Evolutionary conservation across 768 basidiomycete species (phyloP).

Genomic region (Tulasnella sp.): DNA sequence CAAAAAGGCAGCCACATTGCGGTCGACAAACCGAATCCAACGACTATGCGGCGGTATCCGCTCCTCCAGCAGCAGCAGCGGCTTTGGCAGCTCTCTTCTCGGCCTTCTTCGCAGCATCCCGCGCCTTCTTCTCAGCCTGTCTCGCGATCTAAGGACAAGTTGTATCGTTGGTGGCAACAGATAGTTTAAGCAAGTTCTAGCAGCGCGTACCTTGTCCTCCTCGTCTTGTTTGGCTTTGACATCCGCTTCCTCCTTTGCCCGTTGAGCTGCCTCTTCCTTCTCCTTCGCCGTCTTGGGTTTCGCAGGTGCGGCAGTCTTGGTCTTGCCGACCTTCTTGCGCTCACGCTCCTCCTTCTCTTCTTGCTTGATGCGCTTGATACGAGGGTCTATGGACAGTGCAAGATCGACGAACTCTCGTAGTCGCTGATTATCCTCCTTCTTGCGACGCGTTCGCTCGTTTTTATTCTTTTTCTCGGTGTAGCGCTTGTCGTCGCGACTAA

Average conservation of each 20-base stretch:
- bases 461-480: conserved; percentile 99
- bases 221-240: conserved; percentile 63
- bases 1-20: too few relatives aligned
- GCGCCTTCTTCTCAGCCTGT: not conserved
- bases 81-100: conserved; percentile 2
- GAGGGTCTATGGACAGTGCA: conserved; percentile 71
- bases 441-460: conserved; percentile 84
- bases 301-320: conserved; percentile 26
- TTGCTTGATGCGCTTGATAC: conserved; percentile 94
- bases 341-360: conserved; percentile 91
- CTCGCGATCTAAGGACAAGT: not conserved
- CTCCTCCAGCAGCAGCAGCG: not conserved
- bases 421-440: conserved; percentile 94
- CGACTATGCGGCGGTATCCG: not conserved
- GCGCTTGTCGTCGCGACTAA: conserved; percentile 92
- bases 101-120: conserved; percentile 1
- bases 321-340: conserved; percentile 62
- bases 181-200: not conserved
- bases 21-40: too few relatives aligned
- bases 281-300: conserved; percentile 41
- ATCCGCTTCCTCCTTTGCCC: conserved; percentile 26
- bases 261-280: conserved; percentile 56
- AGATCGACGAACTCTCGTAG: conserved; percentile 79
- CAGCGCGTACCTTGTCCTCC: conserved; percentile 37
- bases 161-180: not conserved